Evolutionary conservation across 768 basidiomycete species (phyloP).

Genomic region (Hortiboletus flavorubellus): DNA sequence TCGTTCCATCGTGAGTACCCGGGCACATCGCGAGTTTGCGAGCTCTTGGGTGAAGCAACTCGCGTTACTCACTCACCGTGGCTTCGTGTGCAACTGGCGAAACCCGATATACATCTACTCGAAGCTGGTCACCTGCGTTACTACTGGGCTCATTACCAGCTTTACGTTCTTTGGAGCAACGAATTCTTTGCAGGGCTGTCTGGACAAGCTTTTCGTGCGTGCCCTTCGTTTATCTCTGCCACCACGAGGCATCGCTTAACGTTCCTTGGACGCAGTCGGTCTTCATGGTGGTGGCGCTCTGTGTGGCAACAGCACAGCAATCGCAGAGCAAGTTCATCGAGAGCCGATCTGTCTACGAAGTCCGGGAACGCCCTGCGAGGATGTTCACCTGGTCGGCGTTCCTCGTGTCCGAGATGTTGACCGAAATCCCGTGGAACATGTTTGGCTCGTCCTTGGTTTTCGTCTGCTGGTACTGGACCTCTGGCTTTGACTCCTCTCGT

Average conservation of each 20-base stretch:
- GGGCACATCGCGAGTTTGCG: constrained; percentile 32
- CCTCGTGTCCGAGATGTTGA: constrained; percentile 48
- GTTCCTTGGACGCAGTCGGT: constrained; percentile 36
- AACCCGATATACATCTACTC: constrained; percentile 39
- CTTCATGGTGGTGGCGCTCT: constrained; percentile 44
- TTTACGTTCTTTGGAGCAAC: constrained; percentile 41
- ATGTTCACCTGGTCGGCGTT: constrained; percentile 65
- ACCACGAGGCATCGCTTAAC: background rate
- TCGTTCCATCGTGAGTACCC: constrained; percentile 17
- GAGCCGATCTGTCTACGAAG: constrained; percentile 55
- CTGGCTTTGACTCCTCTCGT: constrained; percentile 37
- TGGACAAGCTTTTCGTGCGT: constrained; percentile 42
- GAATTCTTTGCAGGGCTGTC: constrained; percentile 38
- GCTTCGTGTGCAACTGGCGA: constrained; percentile 36
- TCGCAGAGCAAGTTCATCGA: constrained; percentile 56
- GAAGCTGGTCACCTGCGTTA: constrained; percentile 36
- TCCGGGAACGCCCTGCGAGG: constrained; percentile 59
- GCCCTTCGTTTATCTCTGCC: background rate
- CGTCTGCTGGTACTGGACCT: constrained; percentile 49
- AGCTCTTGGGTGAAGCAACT: constrained; percentile 40
- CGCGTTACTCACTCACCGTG: constrained; percentile 29
- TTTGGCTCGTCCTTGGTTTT: constrained; percentile 39
- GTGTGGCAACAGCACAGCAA: constrained; percentile 52
- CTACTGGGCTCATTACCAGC: constrained; percentile 37
- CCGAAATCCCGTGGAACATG: constrained; percentile 45